Conservation (phyloP, 2,329 filamentous ascomycete species). For the Hymenoscyphus salicellus region DNA sequence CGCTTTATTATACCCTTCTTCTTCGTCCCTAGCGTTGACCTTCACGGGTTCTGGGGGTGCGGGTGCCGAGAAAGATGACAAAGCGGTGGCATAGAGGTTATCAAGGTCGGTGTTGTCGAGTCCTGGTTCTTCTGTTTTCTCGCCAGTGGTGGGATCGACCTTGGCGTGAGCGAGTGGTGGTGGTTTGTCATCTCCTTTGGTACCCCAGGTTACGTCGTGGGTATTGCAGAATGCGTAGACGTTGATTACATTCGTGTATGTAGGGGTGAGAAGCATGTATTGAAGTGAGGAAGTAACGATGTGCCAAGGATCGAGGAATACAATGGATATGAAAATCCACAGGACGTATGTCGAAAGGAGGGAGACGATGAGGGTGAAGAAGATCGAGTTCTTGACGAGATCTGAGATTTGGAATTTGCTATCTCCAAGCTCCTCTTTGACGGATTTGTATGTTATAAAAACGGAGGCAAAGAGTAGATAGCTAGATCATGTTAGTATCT, state of each 20-base stretch:
- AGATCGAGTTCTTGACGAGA: slow-evolving; percentile 80
- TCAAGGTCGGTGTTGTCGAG: slow-evolving; percentile 64
- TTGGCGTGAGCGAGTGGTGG: slow-evolving; percentile 83
- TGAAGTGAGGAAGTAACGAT: slow-evolving; percentile 91
- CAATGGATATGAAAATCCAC: slow-evolving; percentile 81
- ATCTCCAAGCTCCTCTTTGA: slow-evolving; percentile 65
- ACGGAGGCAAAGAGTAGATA: slow-evolving; percentile 91
- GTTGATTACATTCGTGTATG: slow-evolving; percentile 96
- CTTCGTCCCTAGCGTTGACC: slow-evolving; percentile 63
- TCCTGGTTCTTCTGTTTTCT: slow-evolving; percentile 40
- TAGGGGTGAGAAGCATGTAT: slow-evolving; percentile 89
- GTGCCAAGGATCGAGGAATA: slow-evolving; percentile 98
- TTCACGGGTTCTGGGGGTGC: slow-evolving; percentile 64
- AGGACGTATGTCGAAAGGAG: slow-evolving; percentile 87
- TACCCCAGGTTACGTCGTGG: slow-evolving; percentile 94
- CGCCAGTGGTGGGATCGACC: slow-evolving; percentile 78
- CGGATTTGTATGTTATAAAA: slow-evolving; percentile 84
- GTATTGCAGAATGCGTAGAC: slow-evolving; percentile 98
- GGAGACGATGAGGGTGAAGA: slow-evolving; percentile 89
- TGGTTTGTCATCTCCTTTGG: slow-evolving; percentile 92
- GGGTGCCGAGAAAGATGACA: slow-evolving; percentile 70
- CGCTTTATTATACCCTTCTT: slow-evolving; percentile 95
- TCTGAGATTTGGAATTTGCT: slow-evolving; percentile 63
- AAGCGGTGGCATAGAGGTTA: slow-evolving; percentile 82
- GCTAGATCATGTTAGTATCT: slow-evolving; percentile 38